Conservation (phyloP, 2,329 filamentous ascomycete species). For the Claviceps pusilla region DNA sequence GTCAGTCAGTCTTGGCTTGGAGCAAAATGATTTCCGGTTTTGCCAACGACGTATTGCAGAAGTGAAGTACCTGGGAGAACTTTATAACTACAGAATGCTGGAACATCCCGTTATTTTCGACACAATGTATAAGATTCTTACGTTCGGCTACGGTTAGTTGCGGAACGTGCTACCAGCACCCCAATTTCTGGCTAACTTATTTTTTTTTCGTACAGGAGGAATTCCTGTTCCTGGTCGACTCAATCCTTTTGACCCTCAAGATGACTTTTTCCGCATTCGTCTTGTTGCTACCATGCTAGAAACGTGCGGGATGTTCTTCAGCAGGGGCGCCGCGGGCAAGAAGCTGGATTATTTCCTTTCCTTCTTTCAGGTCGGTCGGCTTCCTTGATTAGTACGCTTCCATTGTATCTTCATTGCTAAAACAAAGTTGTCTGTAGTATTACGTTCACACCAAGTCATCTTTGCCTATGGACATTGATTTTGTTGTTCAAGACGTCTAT, state of each 20-base stretch:
- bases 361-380: constrained; percentile 61
- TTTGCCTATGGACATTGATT: constrained; percentile 92
- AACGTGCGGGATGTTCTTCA: constrained; percentile 92
- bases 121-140: constrained; percentile 83
- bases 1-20: constrained; percentile 71
- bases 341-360: constrained; percentile 95
- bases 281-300: constrained; percentile 80
- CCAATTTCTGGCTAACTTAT: background rate
- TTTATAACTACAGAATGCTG: constrained; percentile 95
- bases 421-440: constrained; percentile 39
- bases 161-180: background rate
- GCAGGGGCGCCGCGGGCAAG: constrained; percentile 83
- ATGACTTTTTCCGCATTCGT: constrained; percentile 92
- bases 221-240: constrained; percentile 64
- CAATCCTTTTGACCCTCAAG: constrained; percentile 69
- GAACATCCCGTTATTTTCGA: constrained; percentile 94
- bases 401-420: background rate
- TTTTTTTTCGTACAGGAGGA: constrained; percentile 36
- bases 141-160: constrained; percentile 63
- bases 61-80: constrained; percentile 87
- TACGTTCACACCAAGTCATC: constrained; percentile 85
- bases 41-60: constrained; percentile 90
- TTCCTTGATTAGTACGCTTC: background rate
- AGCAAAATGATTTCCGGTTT: constrained; percentile 94
- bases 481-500: constrained; percentile 86